phyloP scores from a whole-genome alignment of 1,139 yeast species.

The Nakaseomyces bracarensis region DNA sequence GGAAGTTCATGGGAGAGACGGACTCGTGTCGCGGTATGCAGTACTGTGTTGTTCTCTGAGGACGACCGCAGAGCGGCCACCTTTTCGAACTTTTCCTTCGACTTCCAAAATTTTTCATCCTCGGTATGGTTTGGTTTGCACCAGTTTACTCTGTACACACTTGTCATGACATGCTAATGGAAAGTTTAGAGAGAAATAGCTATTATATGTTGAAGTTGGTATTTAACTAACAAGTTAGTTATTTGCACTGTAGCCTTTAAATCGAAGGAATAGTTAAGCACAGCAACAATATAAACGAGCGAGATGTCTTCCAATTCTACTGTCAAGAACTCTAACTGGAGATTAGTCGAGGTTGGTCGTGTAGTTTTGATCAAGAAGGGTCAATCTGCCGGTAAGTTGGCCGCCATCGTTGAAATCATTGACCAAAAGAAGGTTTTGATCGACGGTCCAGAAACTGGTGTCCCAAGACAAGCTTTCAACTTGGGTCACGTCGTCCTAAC shows the following conservation, averaged over 20 bases:
- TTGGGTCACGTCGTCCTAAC: constrained; percentile 88
- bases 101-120: background rate
- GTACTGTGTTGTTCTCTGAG: too few species aligned
- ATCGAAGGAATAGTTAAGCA: constrained; percentile 9
- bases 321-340: constrained; percentile 97
- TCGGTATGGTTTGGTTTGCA: background rate
- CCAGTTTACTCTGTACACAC: background rate
- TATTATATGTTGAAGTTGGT: background rate
- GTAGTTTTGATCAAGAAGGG: constrained; percentile 85
- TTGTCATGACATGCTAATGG: too few species aligned
- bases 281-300: constrained; percentile 13
- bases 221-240: background rate
- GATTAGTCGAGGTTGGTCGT: constrained; percentile 99
- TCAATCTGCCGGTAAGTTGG: constrained; percentile 64
- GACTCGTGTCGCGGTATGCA: too few species aligned
- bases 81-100: too few species aligned
- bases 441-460: constrained; percentile 87
- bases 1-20: too few species aligned
- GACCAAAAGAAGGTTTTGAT: constrained; percentile 97
- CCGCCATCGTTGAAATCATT: constrained; percentile 94
- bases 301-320: constrained; percentile 61
- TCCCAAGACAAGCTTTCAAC: constrained; percentile 85
- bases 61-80: too few species aligned
- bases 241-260: background rate
- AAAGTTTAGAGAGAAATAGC: background rate